These are phyloP conservation scores for Draba incana DNA, from an alignment of 345 rosid genomes.

Conservation along the genomic window DNA sequence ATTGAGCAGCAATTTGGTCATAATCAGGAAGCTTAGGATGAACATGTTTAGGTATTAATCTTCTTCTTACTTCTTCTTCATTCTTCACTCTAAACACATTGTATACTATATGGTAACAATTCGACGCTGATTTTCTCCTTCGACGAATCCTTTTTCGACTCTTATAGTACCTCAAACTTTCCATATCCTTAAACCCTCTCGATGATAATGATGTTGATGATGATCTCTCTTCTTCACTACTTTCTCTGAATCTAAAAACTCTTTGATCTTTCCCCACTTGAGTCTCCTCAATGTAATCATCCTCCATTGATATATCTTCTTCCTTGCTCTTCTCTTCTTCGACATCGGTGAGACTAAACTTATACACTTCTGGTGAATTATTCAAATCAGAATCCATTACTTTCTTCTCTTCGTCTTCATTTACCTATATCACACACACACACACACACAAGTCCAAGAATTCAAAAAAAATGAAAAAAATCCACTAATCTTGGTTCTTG, in stretches of 20 bases:
- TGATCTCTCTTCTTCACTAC: constrained; percentile 33
- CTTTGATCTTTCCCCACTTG: constrained; percentile 35
- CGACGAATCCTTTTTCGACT: neutral
- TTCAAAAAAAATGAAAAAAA: constrained; percentile 1
- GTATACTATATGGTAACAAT: constrained; percentile 38
- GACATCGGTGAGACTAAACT: constrained; percentile 25
- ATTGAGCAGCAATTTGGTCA: constrained; percentile 74
- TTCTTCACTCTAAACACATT: constrained; percentile 39
- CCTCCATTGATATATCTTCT: constrained; percentile 14
- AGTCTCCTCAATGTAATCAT: constrained; percentile 34
- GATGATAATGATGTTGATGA: constrained; percentile 16
- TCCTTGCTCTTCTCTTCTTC: constrained; percentile 34
- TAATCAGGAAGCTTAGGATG: constrained; percentile 93
- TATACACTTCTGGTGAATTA: constrained; percentile 25
- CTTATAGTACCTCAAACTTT: constrained; percentile 29
- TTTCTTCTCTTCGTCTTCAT: constrained; percentile 37
- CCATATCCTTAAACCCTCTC: constrained; percentile 22
- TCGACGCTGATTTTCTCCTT: constrained; percentile 29
- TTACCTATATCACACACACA: constrained; percentile 21
- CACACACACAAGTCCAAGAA: constrained; percentile 5
- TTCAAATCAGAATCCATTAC: constrained; percentile 1
- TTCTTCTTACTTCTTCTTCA: constrained; percentile 19
- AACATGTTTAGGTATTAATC: constrained; percentile 52
- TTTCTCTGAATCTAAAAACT: constrained; percentile 36
- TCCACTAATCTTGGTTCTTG: neutral